A percentile compares a stretch with the other conserved stretches of the same genome.
Evolutionary conservation across 2,329 filamentous ascomycete genomes (phyloP).

Genomic region (Curvularia hawaiiensis): DNA sequence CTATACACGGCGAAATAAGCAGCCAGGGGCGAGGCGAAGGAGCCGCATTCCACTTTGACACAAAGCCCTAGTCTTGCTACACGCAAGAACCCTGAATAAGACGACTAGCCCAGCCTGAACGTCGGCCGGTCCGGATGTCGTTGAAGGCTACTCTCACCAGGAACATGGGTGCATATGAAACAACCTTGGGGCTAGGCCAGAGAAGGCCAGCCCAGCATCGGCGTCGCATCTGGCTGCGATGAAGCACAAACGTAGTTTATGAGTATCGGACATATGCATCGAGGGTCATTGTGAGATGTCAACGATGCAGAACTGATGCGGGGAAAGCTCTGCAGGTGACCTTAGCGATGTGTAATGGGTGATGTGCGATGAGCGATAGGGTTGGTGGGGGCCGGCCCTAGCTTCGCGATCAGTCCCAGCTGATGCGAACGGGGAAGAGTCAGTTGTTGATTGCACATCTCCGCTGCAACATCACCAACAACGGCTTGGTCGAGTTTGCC

Average conservation of each 20-base stretch:
- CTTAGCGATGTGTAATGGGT: neutral
- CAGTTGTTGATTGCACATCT: neutral
- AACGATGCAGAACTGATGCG: neutral
- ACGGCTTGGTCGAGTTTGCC: neutral
- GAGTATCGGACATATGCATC: neutral
- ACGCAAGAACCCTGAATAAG: neutral
- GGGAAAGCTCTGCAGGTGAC: neutral
- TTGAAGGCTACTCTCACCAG: neutral
- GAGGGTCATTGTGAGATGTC: neutral
- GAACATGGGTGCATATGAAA: slow-evolving; percentile 13
- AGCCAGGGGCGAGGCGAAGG: neutral
- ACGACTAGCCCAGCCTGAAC: slow-evolving; percentile 2
- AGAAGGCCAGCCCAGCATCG: neutral
- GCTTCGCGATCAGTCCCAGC: neutral
- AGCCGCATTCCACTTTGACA: neutral
- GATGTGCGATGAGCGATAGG: neutral
- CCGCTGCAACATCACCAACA: neutral
- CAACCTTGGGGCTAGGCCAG: neutral
- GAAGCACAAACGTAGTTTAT: neutral
- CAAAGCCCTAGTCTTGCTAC: neutral
- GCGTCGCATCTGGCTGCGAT: neutral
- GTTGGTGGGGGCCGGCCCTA: neutral
- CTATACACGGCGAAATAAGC: slow-evolving; percentile 3
- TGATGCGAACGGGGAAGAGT: neutral
- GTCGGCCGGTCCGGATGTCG: neutral